Evolutionary conservation across 1,284 basidiomycete species (phyloP).

Genomic region (Microbotryum scabiosae): DNA sequence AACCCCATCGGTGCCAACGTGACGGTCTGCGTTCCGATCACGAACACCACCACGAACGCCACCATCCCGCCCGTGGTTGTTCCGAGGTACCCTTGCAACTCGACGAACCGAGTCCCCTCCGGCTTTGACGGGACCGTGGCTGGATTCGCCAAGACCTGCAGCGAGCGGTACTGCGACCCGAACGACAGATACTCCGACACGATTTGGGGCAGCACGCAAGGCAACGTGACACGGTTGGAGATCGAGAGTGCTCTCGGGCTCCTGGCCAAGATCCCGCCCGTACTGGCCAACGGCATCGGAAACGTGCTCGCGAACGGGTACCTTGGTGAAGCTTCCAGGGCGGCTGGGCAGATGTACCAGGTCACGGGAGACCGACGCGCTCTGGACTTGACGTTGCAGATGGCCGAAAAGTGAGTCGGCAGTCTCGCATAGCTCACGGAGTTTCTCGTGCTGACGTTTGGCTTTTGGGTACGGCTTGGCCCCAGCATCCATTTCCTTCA

Average conservation of each 20-base stretch:
- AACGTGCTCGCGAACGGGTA: slow-evolving; percentile 1
- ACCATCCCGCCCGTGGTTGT: too few species aligned
- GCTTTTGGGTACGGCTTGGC: too few species aligned
- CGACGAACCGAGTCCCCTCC: background rate
- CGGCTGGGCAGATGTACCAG: slow-evolving; percentile 3
- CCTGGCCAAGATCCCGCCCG: slow-evolving; percentile 9
- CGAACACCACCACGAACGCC: too few species aligned
- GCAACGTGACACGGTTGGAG: slow-evolving; percentile 16
- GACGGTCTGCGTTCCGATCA: too few species aligned
- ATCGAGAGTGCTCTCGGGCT: slow-evolving; percentile 24
- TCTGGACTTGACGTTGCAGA: slow-evolving; percentile 13
- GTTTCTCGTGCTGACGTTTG: too few species aligned
- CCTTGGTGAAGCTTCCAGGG: background rate
- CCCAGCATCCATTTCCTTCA: slow-evolving; percentile 17
- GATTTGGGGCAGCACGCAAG: background rate
- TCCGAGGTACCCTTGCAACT: too few species aligned
- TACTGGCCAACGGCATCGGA: slow-evolving; percentile 16
- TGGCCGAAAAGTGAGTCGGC: slow-evolving; percentile 17
- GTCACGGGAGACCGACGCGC: slow-evolving; percentile 16
- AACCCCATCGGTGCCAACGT: too few species aligned
- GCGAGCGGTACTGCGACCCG: slow-evolving; percentile 12
- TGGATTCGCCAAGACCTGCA: slow-evolving; percentile 15
- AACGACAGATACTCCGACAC: background rate
- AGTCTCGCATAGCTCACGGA: background rate
- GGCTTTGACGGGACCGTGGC: slow-evolving; percentile 7